These are phyloP conservation scores for Solanum lycopersicoides DNA, from an alignment of 257 asterid genomes.

Conservation along the genomic window DNA sequence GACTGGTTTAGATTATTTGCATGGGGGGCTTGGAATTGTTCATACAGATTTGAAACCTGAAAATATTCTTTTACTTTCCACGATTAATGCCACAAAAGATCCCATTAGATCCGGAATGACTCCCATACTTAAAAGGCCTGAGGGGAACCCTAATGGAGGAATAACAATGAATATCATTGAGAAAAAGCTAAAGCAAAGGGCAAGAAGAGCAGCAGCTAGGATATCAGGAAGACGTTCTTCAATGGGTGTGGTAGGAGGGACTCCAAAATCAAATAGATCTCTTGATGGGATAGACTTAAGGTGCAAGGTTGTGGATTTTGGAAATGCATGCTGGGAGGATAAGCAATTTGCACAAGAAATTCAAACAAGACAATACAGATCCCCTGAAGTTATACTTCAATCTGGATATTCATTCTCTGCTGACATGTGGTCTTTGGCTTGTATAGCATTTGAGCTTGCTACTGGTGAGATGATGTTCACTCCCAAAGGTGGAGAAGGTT, in stretches of 20 bases:
- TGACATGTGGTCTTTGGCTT: slow-evolving; percentile 98
- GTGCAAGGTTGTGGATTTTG: slow-evolving; percentile 96
- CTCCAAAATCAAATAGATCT: slow-evolving; percentile 54
- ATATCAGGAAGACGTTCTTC: slow-evolving; percentile 62
- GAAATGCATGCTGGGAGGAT: slow-evolving; percentile 96
- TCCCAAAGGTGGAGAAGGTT: slow-evolving; percentile 83
- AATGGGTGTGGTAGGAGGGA: slow-evolving; percentile 50
- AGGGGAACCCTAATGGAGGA: slow-evolving; percentile 67
- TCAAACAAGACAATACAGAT: slow-evolving; percentile 97
- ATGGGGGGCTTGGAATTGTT: slow-evolving; percentile 59
- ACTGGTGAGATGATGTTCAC: slow-evolving; percentile 99
- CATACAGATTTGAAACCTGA: slow-evolving; percentile 97
- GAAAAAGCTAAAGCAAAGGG: slow-evolving; percentile 85
- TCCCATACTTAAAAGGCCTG: slow-evolving; percentile 78
- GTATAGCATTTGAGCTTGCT: slow-evolving; percentile 93
- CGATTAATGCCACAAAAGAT: slow-evolving; percentile 85
- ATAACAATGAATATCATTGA: slow-evolving; percentile 45
- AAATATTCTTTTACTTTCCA: slow-evolving; percentile 71
- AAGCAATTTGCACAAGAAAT: slow-evolving; percentile 78
- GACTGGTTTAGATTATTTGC: slow-evolving; percentile 89
- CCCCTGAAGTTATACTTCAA: slow-evolving; percentile 88
- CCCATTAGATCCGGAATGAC: slow-evolving; percentile 64
- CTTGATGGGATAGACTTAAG: slow-evolving; percentile 78
- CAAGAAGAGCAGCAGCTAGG: slow-evolving; percentile 91
- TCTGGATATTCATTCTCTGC: slow-evolving; percentile 83